A percentile compares a stretch with the other conserved stretches of the same genome.
Conservation (phyloP, 805 yeast species). For the Ogataea glucozyma region DNA sequence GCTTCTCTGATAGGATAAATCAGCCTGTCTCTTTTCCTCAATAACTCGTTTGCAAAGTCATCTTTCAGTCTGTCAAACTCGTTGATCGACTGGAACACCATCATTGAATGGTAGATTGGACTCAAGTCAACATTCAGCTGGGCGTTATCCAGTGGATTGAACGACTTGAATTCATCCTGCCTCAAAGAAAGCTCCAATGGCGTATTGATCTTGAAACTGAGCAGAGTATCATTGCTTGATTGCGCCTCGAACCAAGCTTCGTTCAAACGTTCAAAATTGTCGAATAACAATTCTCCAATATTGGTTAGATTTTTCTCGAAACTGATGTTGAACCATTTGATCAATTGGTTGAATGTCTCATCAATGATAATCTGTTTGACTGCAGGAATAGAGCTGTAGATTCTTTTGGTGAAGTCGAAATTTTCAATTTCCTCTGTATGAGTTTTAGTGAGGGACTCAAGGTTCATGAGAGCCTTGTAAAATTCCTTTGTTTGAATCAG, state of each 20-base stretch:
- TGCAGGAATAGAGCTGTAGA: conserved; percentile 74
- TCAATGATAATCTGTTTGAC: conserved; percentile 71
- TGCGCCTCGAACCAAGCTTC: conserved; percentile 58
- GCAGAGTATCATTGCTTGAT: conserved; percentile 43
- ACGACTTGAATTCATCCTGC: conserved; percentile 41
- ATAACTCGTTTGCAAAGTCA: conserved; percentile 70
- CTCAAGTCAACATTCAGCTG: conserved; percentile 56
- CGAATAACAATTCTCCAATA: conserved; percentile 59
- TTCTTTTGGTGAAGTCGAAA: conserved; percentile 73
- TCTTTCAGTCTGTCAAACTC: conserved; percentile 60
- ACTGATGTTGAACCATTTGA: conserved; percentile 62
- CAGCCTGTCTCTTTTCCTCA: conserved; percentile 66
- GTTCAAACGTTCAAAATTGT: conserved; percentile 56
- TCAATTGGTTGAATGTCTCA: conserved; percentile 66
- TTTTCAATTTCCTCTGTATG: conserved; percentile 64
- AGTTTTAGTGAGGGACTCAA: conserved; percentile 70
- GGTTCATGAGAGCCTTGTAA: conserved; percentile 81
- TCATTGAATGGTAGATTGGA: conserved; percentile 78
- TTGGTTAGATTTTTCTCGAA: conserved; percentile 59
- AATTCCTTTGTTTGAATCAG: conserved; percentile 72
- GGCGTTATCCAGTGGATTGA: conserved; percentile 50
- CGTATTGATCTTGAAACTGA: conserved; percentile 72
- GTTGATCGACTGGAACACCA: conserved; percentile 76
- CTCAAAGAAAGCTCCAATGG: conserved; percentile 82
- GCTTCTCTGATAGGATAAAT: conserved; percentile 60